Base-by-base conservation (phyloP, 345 rosid species). In the Heritiera littoralis region DNA sequence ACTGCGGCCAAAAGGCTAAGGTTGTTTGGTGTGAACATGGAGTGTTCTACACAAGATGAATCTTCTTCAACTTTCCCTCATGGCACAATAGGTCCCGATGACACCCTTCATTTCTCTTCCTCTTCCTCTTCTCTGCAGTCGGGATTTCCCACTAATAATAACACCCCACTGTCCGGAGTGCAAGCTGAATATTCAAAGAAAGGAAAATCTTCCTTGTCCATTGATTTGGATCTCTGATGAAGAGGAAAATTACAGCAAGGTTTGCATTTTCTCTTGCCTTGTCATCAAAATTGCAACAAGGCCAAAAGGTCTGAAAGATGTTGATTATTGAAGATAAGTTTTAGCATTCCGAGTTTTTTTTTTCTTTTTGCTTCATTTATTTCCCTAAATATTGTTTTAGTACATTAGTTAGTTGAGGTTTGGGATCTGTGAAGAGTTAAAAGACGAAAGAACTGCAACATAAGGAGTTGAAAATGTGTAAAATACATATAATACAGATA, bases 1-100 rank as follows among this genome's bases (percentile, higher is more conserved):
- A 78, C 87, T 11, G 83, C 85, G 46, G 83, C 70, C 45, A 92
- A 87, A 81, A 76, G 86, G 75, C 83, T 92, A 14, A 88, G 97
- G 86, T 80, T 92, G 78, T 90, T 90, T 61, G 93, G 93, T 13
- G 91, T 88, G 12, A 91, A 90, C 82, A 75, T 92, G 89, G 94
- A 89, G 73, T 91, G 94, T 68, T 78, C 86, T 45, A 45, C 76
- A 41, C 81, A 81, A 78, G 81, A 81, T 7, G 72, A 48, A 13
- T 76, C 78, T 71, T 88, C 90, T 59, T 80, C 92, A 9, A 59
- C 84, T 68, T 35, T 81, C 61, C 69, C 86, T 75, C 85, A 58
- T 79, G 85, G 59, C 68, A 76, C 86, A 82, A 58, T 81, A 83
- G 84, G 78, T 77, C 81, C 89, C 73, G 76, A 82, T 76, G 84